A percentile compares a stretch with the other conserved stretches of the same genome.
phyloP scores from a whole-genome alignment of 345 rosid species.

The Raphanus sativus region DNA sequence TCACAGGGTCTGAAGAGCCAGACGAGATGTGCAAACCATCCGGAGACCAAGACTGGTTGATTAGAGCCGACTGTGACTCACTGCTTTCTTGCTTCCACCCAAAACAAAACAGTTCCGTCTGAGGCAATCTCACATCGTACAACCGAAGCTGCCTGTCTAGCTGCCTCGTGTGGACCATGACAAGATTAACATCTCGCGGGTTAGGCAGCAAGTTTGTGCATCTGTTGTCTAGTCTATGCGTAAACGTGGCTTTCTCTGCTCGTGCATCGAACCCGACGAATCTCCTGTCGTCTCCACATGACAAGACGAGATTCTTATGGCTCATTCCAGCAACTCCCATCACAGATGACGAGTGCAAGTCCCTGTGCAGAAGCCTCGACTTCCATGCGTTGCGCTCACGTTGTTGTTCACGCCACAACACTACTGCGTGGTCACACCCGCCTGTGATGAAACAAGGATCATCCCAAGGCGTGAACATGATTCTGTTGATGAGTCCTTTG shows the following conservation, averaged over 20 bases:
- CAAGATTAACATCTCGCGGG: slow-evolving; percentile 35
- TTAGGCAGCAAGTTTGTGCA: slow-evolving; percentile 39
- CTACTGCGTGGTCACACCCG: slow-evolving; percentile 42
- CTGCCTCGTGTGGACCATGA: slow-evolving; percentile 42
- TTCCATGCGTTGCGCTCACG: slow-evolving; percentile 23
- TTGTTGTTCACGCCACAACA: slow-evolving; percentile 34
- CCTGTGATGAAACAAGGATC: slow-evolving; percentile 42
- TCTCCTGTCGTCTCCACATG: slow-evolving; percentile 44
- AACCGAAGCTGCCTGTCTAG: slow-evolving; percentile 38
- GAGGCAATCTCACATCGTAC: slow-evolving; percentile 40
- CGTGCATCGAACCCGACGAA: slow-evolving; percentile 37
- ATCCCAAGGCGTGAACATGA: slow-evolving; percentile 43
- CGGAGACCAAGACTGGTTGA: slow-evolving; percentile 42
- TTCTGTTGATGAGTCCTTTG: slow-evolving; percentile 40
- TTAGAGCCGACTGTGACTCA: slow-evolving; percentile 36
- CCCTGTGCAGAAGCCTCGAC: slow-evolving; percentile 28
- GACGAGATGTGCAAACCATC: slow-evolving; percentile 40
- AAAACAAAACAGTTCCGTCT: slow-evolving; percentile 36
- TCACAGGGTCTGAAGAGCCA: slow-evolving; percentile 40
- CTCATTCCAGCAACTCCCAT: slow-evolving; percentile 42
- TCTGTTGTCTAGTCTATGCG: slow-evolving; percentile 38
- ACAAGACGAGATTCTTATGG: slow-evolving; percentile 36
- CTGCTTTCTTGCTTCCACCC: slow-evolving; percentile 46
- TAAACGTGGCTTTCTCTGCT: slow-evolving; percentile 28
- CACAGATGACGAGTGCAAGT: slow-evolving; percentile 38